These are phyloP conservation scores for Sporothrix luriei DNA, from an alignment of 2,329 filamentous ascomycete genomes.

Conservation along the genomic window DNA sequence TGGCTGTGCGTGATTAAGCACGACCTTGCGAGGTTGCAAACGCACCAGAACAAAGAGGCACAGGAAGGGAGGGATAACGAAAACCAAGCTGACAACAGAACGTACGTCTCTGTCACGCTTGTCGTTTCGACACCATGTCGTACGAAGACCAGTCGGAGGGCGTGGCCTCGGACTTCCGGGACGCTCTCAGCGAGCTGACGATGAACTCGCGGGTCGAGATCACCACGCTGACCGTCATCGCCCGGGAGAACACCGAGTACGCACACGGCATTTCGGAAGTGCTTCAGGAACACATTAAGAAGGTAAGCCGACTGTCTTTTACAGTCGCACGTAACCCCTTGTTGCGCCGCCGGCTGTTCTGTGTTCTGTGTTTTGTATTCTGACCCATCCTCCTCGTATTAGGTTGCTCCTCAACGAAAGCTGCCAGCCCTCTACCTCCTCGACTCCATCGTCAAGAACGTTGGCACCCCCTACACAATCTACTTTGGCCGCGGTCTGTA, in stretches of 20 bases:
- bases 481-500: constrained; percentile 93
- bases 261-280: constrained; percentile 89
- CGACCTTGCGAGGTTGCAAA: constrained; percentile 9
- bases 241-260: constrained; percentile 95
- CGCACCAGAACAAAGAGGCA: background rate
- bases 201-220: constrained; percentile 94
- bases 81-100: constrained; percentile 12
- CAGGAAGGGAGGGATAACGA: background rate
- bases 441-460: constrained; percentile 98
- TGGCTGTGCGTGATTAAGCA: constrained; percentile 17
- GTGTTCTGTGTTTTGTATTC: background rate
- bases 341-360: no score
- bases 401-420: constrained; percentile 88
- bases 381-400: constrained; percentile 30
- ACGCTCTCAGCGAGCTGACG: constrained; percentile 87
- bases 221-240: constrained; percentile 94
- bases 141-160: constrained; percentile 67
- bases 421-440: constrained; percentile 95
- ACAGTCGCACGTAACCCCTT: no score
- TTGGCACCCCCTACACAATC: constrained; percentile 94
- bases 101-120: background rate
- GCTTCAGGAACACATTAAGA: constrained; percentile 89
- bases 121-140: constrained; percentile 47
- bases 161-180: constrained; percentile 92
- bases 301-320: constrained; percentile 69